phyloP scores from a whole-genome alignment of 208 protist species.

The Strigomonas culicis region DNA sequence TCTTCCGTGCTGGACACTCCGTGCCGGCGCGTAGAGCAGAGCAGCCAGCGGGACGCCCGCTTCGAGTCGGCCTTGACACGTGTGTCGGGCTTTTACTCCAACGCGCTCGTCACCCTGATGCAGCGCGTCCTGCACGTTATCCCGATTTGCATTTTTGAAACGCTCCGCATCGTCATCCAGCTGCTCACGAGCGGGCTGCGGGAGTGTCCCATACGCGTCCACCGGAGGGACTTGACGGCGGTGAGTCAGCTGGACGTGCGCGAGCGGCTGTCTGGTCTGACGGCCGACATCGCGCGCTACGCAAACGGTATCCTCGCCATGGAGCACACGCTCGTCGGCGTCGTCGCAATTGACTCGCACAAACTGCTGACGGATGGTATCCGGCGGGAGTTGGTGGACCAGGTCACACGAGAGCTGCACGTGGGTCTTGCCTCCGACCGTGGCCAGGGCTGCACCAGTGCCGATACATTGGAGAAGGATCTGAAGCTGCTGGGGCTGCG shows the following conservation, averaged over 20 bases:
- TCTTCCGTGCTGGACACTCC: constrained; percentile 94
- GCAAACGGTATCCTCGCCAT: constrained; percentile 97
- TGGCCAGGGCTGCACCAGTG: constrained; percentile 25
- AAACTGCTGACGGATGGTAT: constrained; percentile 97
- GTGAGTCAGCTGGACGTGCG: constrained; percentile 92
- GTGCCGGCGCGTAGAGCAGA: constrained; percentile 91
- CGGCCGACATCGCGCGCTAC: constrained; percentile 92
- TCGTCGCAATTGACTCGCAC: constrained; percentile 96
- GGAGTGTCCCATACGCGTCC: constrained; percentile 68
- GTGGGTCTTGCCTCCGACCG: constrained; percentile 57
- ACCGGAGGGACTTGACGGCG: constrained; percentile 56
- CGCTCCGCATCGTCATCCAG: constrained; percentile 94
- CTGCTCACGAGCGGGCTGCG: constrained; percentile 86
- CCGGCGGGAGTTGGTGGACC: constrained; percentile 90
- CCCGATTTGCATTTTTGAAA: constrained; percentile 93
- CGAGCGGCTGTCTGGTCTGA: constrained; percentile 80
- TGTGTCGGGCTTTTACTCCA: constrained; percentile 94
- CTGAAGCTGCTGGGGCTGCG: constrained; percentile 67
- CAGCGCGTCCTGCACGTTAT: constrained; percentile 96
- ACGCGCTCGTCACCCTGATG: constrained; percentile 90
- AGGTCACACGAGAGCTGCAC: constrained; percentile 76
- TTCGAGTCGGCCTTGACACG: constrained; percentile 74
- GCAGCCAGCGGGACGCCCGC: constrained; percentile 43
- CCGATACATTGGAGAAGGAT: constrained; percentile 56
- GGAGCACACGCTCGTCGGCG: constrained; percentile 96